Conservation (phyloP, 371 early-diverging fungal species). For the Mortierella sp. region DNA sequence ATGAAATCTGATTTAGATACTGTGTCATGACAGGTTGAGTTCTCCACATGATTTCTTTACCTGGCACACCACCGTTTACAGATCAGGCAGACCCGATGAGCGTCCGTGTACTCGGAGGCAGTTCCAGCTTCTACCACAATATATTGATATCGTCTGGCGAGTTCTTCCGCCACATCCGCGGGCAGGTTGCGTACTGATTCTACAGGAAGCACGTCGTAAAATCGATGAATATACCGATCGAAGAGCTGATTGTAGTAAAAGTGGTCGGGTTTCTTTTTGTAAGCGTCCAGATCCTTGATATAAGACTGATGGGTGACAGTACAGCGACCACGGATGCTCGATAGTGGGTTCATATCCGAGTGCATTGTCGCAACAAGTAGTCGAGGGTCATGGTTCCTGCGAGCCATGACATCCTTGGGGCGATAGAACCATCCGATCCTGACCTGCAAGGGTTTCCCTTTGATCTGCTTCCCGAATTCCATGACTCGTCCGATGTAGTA, state of each 20-base stretch:
- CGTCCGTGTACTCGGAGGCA: conserved; percentile 78
- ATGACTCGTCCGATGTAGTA: conserved; percentile 88
- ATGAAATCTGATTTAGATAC: neutral
- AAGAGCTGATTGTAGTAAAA: conserved; percentile 90
- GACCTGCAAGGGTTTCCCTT: conserved; percentile 66
- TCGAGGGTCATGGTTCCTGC: conserved; percentile 78
- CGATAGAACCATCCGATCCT: conserved; percentile 89
- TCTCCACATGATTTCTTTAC: conserved; percentile 45
- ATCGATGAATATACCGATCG: conserved; percentile 88
- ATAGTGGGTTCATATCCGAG: conserved; percentile 86
- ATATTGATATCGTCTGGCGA: conserved; percentile 78
- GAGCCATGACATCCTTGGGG: conserved; percentile 79
- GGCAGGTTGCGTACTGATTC: conserved; percentile 85
- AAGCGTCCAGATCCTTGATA: conserved; percentile 72
- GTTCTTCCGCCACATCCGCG: conserved; percentile 72
- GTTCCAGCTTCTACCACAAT: conserved; percentile 89
- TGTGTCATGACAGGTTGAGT: neutral
- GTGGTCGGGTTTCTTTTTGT: conserved; percentile 70
- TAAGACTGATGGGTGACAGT: conserved; percentile 77
- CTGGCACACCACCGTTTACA: conserved; percentile 85
- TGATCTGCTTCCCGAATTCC: conserved; percentile 75
- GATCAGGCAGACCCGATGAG: conserved; percentile 78
- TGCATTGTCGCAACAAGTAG: conserved; percentile 91
- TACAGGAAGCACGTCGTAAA: conserved; percentile 89
- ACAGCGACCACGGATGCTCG: conserved; percentile 87